Evolutionary conservation across 495 filamentous ascomycete genomes (phyloP), one percentile per base, ranked within the genome.

Genomic region (Lasiosphaeria hispida): DNA sequence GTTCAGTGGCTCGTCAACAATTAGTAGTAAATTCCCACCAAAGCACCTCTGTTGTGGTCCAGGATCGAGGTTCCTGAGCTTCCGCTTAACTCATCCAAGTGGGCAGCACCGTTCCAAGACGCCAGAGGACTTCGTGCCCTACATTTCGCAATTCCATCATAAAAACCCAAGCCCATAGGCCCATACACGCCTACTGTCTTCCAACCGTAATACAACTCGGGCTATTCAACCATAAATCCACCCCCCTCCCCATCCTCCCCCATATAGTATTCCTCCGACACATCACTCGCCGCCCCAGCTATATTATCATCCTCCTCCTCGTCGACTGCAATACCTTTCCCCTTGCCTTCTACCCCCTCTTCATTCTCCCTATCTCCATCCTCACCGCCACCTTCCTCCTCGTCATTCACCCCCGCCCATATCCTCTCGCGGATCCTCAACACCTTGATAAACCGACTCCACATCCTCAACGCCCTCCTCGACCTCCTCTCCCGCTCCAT

Each of bases 381-480:
- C 18, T 56, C 55, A 11, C 52, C 66, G 39, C 57, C 64, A 37
- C 44, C 64, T 55, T 72, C 70, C 17, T 67, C 74, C 34, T 70
- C 71, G 13, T 69, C 73, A 54, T 77, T 74, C 8, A 77, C 72
- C 38, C 75, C 69, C 9, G 81, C 82, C 63, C 72, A 81, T 7
- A 97, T 83, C 55, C 91, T 82, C 72, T 95, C 83, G 49, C 85
- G 78, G 54, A 98, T 91, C 53, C 90, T 80, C 63, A 97, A 69
- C 34, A 78, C 89, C 53, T 87, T 77, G 66, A 96, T 71, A 23
- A 96, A 87, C 18, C 84, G 72, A 59, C 83, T 86, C 94, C 94
- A 97, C 66, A 87, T 68, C 56, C 79, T 79, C 63, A 96, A 72
- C 17, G 83, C 83, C 64, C 81, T 78, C 6, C 72, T 69, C 33